Evolutionary conservation across 257 asterid genomes (phyloP).

Genomic region (Handroanthus guayacan): DNA sequence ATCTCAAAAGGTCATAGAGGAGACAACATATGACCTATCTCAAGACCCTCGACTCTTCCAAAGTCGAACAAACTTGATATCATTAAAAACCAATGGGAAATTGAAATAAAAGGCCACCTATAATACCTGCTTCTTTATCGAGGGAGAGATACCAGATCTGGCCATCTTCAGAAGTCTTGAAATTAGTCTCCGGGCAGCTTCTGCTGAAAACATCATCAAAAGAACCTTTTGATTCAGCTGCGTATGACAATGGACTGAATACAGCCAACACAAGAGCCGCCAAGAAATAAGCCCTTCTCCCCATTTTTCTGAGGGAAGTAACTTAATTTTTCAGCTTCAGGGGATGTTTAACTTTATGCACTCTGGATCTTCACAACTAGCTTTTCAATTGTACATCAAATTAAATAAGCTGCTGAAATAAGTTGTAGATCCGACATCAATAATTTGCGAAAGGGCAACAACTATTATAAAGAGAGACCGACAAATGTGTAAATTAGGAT

Average conservation of each 20-base stretch:
- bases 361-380: constrained; percentile 3
- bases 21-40: no score
- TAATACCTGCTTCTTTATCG: constrained; percentile 77
- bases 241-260: constrained; percentile 39
- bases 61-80: no score
- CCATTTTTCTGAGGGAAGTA: constrained; percentile 44
- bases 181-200: constrained; percentile 76
- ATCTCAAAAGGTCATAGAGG: no score
- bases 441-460: constrained; percentile 26
- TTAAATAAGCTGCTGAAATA: background rate
- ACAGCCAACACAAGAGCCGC: constrained; percentile 38
- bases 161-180: constrained; percentile 90
- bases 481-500: constrained; percentile 30
- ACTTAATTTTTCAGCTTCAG: background rate
- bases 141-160: constrained; percentile 90
- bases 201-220: constrained; percentile 78
- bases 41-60: no score
- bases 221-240: constrained; percentile 41
- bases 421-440: constrained; percentile 4
- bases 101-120: no score
- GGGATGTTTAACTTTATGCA: constrained; percentile 20
- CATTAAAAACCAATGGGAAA: no score
- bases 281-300: constrained; percentile 48
- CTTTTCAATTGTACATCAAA: constrained; percentile 21
- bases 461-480: constrained; percentile 21